Conservation (phyloP, 257 asterid species). For the Solanum habrochaites region DNA sequence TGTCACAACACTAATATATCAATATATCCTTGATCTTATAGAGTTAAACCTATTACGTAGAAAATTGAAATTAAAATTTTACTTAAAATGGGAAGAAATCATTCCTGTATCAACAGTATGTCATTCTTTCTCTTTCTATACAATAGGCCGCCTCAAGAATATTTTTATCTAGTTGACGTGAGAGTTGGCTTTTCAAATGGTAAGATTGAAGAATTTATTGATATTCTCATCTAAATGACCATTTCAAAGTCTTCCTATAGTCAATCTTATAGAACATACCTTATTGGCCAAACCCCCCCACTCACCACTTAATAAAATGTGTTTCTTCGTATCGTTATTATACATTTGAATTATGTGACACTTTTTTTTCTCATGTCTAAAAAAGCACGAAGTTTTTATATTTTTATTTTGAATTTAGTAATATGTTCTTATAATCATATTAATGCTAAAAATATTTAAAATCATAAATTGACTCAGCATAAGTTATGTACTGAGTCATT, state of each 20-base stretch:
- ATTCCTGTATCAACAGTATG: too few species aligned
- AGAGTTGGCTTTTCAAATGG: not conserved
- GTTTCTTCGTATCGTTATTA: not conserved
- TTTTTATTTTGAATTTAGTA: not conserved
- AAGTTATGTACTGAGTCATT: not conserved
- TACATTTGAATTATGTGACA: not conserved
- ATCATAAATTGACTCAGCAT: not conserved
- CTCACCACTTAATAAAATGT: not conserved
- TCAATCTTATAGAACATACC: not conserved
- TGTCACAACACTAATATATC: too few species aligned
- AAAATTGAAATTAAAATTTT: too few species aligned
- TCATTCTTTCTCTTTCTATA: too few species aligned
- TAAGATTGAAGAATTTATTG: not conserved
- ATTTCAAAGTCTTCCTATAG: not conserved
- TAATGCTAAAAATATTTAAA: too few species aligned
- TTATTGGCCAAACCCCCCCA: not conserved
- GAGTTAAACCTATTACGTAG: too few species aligned
- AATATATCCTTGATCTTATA: too few species aligned
- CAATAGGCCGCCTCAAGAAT: too few species aligned
- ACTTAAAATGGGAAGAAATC: too few species aligned
- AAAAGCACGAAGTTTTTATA: not conserved
- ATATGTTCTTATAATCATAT: too few species aligned
- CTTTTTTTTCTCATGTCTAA: not conserved
- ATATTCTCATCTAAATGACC: not conserved
- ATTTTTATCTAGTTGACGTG: not conserved